Base-by-base conservation (phyloP, 164 flowering plant genomes). In the Santalum album region DNA sequence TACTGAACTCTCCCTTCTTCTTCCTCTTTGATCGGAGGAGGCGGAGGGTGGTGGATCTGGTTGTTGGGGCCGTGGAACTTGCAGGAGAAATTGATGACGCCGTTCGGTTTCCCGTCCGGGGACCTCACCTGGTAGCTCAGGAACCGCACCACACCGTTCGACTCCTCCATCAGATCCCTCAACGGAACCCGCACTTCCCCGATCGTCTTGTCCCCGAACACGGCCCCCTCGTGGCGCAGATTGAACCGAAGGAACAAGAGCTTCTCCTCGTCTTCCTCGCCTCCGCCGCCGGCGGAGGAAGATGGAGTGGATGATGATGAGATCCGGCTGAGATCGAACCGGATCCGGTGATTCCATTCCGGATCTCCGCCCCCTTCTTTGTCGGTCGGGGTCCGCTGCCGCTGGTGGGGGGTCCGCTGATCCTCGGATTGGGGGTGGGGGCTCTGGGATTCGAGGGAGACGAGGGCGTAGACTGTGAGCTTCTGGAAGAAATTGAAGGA, bases 401-500 rank as follows among this genome's bases (percentile, higher is more conserved):
- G 32, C 25, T 59, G 1, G 10, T 32, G 36, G 7, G 36, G 10
- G 10, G 36, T 32, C 36, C 12, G 7, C 10, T 32, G 7, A 12
- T 32, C 36, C 10, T 12, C 12, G 36, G 10, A 6, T 32, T 32
- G 7, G 7, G 10, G 7, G 5, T 11, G 5, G 6, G 38, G 27
- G 19, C 65, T 74, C 24, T 69, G 65, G 53, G 57, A 49, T 17
- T 51, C 62, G 25, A 78, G 35, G 7, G 75, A 72, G 39, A 64
- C 80, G 0, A 32, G 12, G 3, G 74, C 78, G 34, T 72, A 76
- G 53, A 72, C 54, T 1, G 58, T 39, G 15, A 69, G 78, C 42
- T 83, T 80, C 65, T 78, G 82, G 65, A 83, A 80, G 73, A 78
- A 80, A 32, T 75, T 78, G 78, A 78, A 83, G 32, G 71, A 66